Evolutionary conservation across 306 rosid species (phyloP), one percentile per base, ranked within the genome.

Genomic region (Citrullus mucosospermus): DNA sequence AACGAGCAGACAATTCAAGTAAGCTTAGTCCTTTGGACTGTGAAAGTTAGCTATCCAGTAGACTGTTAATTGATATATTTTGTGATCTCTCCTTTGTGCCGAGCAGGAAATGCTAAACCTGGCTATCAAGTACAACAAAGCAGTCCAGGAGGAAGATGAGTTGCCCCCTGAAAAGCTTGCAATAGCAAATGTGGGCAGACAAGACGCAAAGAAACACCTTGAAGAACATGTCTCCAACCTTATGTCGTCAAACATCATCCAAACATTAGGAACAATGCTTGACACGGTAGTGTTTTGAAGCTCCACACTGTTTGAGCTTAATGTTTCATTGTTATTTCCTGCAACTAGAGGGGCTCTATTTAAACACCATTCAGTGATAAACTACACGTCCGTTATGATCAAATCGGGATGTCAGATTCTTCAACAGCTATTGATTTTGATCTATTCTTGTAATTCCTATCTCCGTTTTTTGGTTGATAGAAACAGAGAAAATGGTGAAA

Each of bases 111-210:
- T 93, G 98, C 89, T 91, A 2, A 84, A 55, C 81, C 82, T 93
- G 60, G 97, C 97, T 25, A 32, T 87, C 22, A 91, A 89, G 78
- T 93, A 93, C 89, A 91, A 91, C 84, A 93, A 91, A 81, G 98
- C 96, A 7, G 96, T 93, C 78, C 97, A 91, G 80, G 98, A 93
- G 83, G 98, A 93, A 87, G 97, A 93, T 59, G 98, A 91, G 86
- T 74, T 91, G 56, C 79, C 97, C 2, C 93, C 97, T 0, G 96
- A 93, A 78, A 90, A 90, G 81, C 93, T 93, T 22, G 97, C 97
- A 30, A 87, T 93, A 5, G 97, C 93, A 34, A 93, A 93, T 76
- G 97, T 91, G 58, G 98, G 98, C 54, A 91, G 96, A 78, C 96
- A 93, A 82, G 98, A 93, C 79, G 95, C 97, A 5, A 93, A 91